These are phyloP conservation scores for Citrus trifoliata DNA, from an alignment of 345 rosid genomes.

Conservation along the genomic window DNA sequence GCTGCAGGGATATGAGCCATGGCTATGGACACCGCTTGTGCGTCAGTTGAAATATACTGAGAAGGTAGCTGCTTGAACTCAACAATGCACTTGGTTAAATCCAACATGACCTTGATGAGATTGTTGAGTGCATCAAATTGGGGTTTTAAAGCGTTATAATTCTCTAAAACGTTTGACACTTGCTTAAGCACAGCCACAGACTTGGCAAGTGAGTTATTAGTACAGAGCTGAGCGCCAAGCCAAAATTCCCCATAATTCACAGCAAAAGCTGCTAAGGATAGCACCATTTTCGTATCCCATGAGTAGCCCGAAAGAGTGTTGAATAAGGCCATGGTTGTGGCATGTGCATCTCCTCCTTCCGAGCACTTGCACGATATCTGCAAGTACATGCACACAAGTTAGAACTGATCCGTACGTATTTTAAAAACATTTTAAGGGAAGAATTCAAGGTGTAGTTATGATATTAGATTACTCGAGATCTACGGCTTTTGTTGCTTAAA, in stretches of 20 bases:
- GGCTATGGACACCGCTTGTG: conserved; percentile 33
- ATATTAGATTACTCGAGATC: background rate
- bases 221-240: conserved; percentile 28
- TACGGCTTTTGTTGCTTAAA: background rate
- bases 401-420: background rate
- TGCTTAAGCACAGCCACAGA: conserved; percentile 44
- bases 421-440: background rate
- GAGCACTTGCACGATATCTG: conserved; percentile 52
- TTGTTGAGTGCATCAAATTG: conserved; percentile 40
- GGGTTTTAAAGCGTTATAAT: conserved; percentile 23
- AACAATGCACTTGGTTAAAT: conserved; percentile 54
- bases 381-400: background rate
- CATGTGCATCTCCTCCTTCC: conserved; percentile 43
- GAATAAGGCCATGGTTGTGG: conserved; percentile 38
- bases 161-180: conserved; percentile 33
- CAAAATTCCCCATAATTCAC: conserved; percentile 45
- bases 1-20: conserved; percentile 45
- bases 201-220: conserved; percentile 35
- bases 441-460: too few species aligned
- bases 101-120: conserved; percentile 42
- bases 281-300: conserved; percentile 53
- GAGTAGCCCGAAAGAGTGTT: conserved; percentile 33
- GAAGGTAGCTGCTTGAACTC: conserved; percentile 42
- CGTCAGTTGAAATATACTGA: conserved; percentile 37
- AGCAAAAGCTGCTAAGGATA: conserved; percentile 48